A percentile compares a stretch with the other conserved stretches of the same genome.
phyloP scores from a whole-genome alignment of 257 asterid genomes.

The Jasminum sambac region DNA sequence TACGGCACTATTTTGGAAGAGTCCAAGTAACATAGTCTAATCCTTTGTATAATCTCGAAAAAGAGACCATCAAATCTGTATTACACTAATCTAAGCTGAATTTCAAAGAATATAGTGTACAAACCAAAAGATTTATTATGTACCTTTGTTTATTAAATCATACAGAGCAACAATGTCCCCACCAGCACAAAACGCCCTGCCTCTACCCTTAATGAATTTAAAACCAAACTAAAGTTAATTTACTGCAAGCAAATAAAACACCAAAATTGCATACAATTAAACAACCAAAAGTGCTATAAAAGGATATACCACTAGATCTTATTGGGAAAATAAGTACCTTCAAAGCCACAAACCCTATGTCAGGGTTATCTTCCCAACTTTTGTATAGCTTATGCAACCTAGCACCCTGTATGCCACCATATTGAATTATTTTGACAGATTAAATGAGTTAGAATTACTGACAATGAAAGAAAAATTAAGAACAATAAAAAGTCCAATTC shows the following conservation, averaged over 20 bases:
- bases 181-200: conserved; percentile 91
- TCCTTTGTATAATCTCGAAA: not conserved
- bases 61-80: not conserved
- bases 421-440: conserved; percentile 5
- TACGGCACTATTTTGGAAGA: too few relatives aligned
- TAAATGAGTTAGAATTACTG: conserved; percentile 6
- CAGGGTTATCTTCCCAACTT: conserved; percentile 87
- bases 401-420: conserved; percentile 42
- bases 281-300: not conserved
- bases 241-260: conserved; percentile 13
- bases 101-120: not conserved
- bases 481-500: conserved; percentile 6
- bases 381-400: conserved; percentile 76
- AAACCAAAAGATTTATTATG: not conserved
- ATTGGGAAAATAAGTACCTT: conserved; percentile 51
- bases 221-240: conserved; percentile 32
- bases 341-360: conserved; percentile 61
- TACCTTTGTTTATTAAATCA: conserved; percentile 62
- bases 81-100: not conserved
- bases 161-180: conserved; percentile 83
- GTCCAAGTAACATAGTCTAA: too few relatives aligned
- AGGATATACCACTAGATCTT: conserved; percentile 3
- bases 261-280: not conserved
- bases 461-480: not conserved
- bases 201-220: conserved; percentile 73